These are phyloP conservation scores for Pyracantha coccinea DNA, from an alignment of 331 rosid species.

Conservation along the genomic window DNA sequence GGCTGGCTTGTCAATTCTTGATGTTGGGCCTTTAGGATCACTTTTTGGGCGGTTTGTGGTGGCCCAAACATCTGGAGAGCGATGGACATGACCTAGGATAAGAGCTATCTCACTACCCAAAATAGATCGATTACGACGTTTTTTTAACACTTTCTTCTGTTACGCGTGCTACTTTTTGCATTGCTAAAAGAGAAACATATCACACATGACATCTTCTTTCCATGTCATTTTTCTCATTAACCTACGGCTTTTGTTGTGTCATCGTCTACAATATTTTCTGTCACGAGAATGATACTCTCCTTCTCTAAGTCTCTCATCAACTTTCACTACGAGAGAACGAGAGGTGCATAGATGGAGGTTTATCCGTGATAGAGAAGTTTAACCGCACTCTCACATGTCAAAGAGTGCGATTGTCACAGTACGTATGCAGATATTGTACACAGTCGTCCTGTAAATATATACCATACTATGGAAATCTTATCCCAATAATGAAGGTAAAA, in stretches of 20 bases:
- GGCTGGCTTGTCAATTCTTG: conserved; percentile 12
- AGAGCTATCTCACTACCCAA: neutral
- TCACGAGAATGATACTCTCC: neutral
- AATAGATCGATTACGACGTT: neutral
- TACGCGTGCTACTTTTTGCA: conserved; percentile 15
- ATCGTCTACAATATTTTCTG: neutral
- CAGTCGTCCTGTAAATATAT: neutral
- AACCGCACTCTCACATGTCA: too few relatives aligned
- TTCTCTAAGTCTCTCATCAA: too few relatives aligned
- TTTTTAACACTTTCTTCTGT: neutral
- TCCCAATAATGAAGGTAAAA: too few relatives aligned
- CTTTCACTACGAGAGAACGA: too few relatives aligned
- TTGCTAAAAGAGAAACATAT: neutral
- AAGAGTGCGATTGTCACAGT: too few relatives aligned
- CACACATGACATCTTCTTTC: neutral
- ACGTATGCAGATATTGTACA: too few relatives aligned
- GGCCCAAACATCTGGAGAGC: conserved; percentile 14
- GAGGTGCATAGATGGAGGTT: too few relatives aligned
- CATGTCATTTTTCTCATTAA: neutral
- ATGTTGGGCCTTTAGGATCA: neutral
- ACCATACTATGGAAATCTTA: neutral
- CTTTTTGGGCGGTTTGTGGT: conserved; percentile 30
- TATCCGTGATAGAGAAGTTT: too few relatives aligned
- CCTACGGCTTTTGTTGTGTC: neutral
- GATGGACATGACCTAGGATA: neutral